Percentiles rank a stretch among this genome's conserved stretches.
These are phyloP conservation scores for Umbelopsis isabellina DNA, from an alignment of 192 early-diverging fungal species.

Conservation along the genomic window DNA sequence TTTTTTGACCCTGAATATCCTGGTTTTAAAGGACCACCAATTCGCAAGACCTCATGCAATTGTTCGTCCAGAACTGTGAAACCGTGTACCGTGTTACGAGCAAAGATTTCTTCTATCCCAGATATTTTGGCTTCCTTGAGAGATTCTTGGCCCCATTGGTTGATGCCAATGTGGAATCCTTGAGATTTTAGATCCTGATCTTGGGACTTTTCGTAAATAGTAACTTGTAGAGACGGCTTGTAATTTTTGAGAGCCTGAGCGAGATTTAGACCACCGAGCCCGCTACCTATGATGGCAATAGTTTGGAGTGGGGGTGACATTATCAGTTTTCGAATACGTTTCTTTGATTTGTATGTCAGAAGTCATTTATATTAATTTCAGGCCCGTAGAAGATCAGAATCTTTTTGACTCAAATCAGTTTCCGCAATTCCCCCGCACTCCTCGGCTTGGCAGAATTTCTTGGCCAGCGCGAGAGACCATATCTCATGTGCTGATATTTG, in stretches of 20 bases:
- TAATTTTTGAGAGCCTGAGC: constrained; percentile 18
- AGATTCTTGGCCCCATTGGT: constrained; percentile 16
- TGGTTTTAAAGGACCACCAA: constrained; percentile 9
- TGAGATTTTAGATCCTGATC: constrained; percentile 6
- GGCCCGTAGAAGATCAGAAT: too few relatives aligned
- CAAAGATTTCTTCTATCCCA: constrained; percentile 4
- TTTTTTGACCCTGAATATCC: background rate
- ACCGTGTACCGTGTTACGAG: background rate
- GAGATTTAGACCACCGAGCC: constrained; percentile 25
- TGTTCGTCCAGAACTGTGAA: constrained; percentile 13
- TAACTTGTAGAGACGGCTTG: constrained; percentile 19
- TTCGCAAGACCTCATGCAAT: background rate
- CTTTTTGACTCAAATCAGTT: too few relatives aligned
- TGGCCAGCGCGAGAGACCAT: too few relatives aligned
- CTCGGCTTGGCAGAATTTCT: too few relatives aligned
- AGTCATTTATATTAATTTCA: too few relatives aligned
- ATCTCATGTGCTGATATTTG: too few relatives aligned
- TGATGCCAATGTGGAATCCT: constrained; percentile 30
- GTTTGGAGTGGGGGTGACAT: constrained; percentile 2
- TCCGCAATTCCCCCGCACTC: too few relatives aligned
- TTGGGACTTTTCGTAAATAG: constrained; percentile 15
- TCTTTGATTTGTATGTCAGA: too few relatives aligned
- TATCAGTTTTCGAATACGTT: too few relatives aligned
- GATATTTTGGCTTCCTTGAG: constrained; percentile 16
- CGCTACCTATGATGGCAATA: constrained; percentile 28